Evolutionary conservation across 2,329 filamentous ascomycete species (phyloP), one percentile per base, ranked within the genome.

Genomic region (Cladosporium sp.): DNA sequence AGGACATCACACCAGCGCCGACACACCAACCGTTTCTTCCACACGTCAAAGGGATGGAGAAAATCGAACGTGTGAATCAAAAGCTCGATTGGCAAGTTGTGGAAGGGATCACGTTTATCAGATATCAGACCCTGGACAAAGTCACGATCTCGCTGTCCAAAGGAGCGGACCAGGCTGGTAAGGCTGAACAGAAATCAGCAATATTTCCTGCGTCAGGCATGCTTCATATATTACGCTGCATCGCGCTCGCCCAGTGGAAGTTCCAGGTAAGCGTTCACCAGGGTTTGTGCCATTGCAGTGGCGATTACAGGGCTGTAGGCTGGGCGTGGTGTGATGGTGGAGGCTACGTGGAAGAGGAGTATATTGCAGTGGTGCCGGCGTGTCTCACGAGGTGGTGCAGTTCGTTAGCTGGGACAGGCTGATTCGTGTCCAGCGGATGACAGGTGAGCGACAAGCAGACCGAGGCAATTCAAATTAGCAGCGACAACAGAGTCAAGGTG

Each of bases 51-150:
- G 2, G 66, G 12, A 8, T 63, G 60, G 40, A 68, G 60, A 47
- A 73, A 63, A 34, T 60, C 58, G 59, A 76, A 74, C 15, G 76
- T 56, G 5, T 68, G 60, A 19, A 69, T 65, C 5, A 73, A 65
- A 7, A 78, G 64, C 65, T 78, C 75, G 14, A 72, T 15, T 5
- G 75, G 75, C 37, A 77, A 61, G 1, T 38, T 59, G n/a, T 64
- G 67, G 34, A 77, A 55, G 36, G 74, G 69, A 60, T 77, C 74
- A 49, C 62, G 60, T 39, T 58, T 62, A 28, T 51, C 60, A 3
- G 39, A 51, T 9, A 67, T 60, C 9, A 62, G 22, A 2, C 19
- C 5, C 1, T 34, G 30, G 6, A 66, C 39, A 4, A 51, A 37
- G 30, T 17, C 47, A 17, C 30, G 28, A 17, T 50, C 47, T 5